Conservation (phyloP, 768 basidiomycete genomes). For the Bullera alba region DNA sequence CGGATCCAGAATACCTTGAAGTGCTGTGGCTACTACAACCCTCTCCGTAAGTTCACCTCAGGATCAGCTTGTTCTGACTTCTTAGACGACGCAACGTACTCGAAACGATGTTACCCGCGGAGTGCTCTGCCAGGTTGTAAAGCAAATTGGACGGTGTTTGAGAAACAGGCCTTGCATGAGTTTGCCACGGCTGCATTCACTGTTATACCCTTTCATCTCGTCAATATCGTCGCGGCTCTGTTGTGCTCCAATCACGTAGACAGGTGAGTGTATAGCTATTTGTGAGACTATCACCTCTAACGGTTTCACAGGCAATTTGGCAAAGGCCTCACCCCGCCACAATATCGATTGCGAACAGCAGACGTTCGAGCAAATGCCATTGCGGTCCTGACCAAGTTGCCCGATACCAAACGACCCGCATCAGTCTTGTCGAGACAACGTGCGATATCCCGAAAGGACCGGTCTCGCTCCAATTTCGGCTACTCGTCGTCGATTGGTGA, state of each 20-base stretch:
- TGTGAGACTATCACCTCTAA: conserved; percentile 5
- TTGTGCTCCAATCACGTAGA: conserved; percentile 65
- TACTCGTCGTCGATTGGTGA: too few relatives aligned
- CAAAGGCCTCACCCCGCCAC: conserved; percentile 58
- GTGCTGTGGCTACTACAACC: conserved; percentile 63
- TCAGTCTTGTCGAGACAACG: not conserved
- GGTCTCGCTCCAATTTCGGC: not conserved
- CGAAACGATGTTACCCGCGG: conserved; percentile 58
- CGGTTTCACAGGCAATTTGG: conserved; percentile 56
- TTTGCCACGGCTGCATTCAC: conserved; percentile 56
- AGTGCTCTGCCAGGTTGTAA: conserved; percentile 64
- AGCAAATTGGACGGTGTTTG: conserved; percentile 55
- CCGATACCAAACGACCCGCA: not conserved
- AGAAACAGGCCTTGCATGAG: conserved; percentile 50
- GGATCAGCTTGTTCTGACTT: not conserved
- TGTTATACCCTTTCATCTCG: conserved; percentile 56
- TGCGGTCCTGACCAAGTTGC: conserved; percentile 15
- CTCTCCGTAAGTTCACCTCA: conserved; percentile 48
- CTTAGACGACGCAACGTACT: conserved; percentile 55
- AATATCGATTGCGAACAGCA: conserved; percentile 53
- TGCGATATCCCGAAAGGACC: not conserved
- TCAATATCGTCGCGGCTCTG: conserved; percentile 57
- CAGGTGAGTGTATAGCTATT: conserved; percentile 10
- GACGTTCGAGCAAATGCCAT: conserved; percentile 37
- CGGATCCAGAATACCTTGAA: conserved; percentile 55